Evolutionary conservation across 2,329 filamentous ascomycete genomes (phyloP), one percentile per base, ranked within the genome.

Genomic region (Colletotrichum horii): DNA sequence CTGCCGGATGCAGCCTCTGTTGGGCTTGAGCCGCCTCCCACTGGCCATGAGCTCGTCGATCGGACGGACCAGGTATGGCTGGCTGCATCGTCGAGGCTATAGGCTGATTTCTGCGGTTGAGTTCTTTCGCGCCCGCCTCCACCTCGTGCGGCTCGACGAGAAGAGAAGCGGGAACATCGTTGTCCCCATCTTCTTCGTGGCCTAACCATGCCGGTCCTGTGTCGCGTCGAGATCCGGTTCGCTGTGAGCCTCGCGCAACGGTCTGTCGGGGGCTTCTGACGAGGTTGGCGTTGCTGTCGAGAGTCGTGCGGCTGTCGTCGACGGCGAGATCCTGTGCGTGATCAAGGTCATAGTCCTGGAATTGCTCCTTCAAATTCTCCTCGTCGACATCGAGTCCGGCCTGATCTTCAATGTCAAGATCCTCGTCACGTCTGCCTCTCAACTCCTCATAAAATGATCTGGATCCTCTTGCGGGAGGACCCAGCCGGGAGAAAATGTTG

Each of bases 161-260:
- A 22, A 94, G 84, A 4, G 92, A 94, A 22, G 89, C 90, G 0
- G 92, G 92, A 0, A 93, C 92, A 79, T 93, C 92, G 70, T 93
- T 91, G 71, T 90, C 89, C 7, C 81, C 84, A 34, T 90, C 88
- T 4, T 91, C 88, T 34, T 91, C 89, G 19, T 86, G 80, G 28
- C 78, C 71, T 22, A 81, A 76, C 83, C 83, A 84, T 67, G 78
- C 79, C 11, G 81, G 60, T 55, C 76, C 77, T 5, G 77, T 56
- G 52, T 79, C 77, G 8, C 76, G 79, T 30, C 72, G 77, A 26
- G 8, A 19, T 28, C 38, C 60, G 11, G 16, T 19, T 8, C 38
- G 60, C n/a, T 62, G 55, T n/a, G 36, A 16, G 19, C 34, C 58
- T 43, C 60, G 55, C 16, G 58, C 38, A 24, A 43, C 30, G 48